phyloP scores from a whole-genome alignment of 2,329 filamentous ascomycete genomes.

The Epicoccum sorghinum region DNA sequence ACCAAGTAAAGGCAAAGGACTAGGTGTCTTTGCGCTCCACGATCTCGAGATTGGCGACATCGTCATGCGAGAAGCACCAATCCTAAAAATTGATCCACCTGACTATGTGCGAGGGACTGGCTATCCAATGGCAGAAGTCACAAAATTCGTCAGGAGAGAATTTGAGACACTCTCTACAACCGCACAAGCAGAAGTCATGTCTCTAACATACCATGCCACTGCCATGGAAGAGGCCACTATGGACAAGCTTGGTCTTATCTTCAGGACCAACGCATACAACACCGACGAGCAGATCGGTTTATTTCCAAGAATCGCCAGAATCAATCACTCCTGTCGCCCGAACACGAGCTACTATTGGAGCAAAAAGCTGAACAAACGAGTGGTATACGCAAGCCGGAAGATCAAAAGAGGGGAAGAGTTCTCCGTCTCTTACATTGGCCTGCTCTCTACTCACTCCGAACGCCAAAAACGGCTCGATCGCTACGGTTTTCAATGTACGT shows the following conservation, averaged over 20 bases:
- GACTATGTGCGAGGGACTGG: slow-evolving; percentile 31
- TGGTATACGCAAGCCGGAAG: slow-evolving; percentile 46
- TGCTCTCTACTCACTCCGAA: slow-evolving; percentile 37
- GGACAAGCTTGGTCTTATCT: slow-evolving; percentile 39
- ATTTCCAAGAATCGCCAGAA: slow-evolving; percentile 45
- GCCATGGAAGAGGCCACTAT: slow-evolving; percentile 21
- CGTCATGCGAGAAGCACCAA: slow-evolving; percentile 50
- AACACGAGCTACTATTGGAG: slow-evolving; percentile 49
- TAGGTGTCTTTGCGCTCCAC: slow-evolving; percentile 50
- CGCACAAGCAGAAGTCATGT: slow-evolving; percentile 34
- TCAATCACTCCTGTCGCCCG: slow-evolving; percentile 47
- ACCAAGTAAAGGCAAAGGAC: slow-evolving; percentile 48
- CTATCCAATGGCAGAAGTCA: slow-evolving; percentile 35
- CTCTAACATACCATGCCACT: slow-evolving; percentile 33
- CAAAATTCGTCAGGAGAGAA: slow-evolving; percentile 26
- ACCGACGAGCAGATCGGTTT: slow-evolving; percentile 39
- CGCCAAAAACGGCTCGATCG: slow-evolving; percentile 41
- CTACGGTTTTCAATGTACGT: slow-evolving; percentile 47
- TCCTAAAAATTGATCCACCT: slow-evolving; percentile 42
- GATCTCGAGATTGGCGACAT: slow-evolving; percentile 48
- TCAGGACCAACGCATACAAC: slow-evolving; percentile 47
- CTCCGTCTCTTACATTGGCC: slow-evolving; percentile 47
- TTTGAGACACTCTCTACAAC: slow-evolving; percentile 32
- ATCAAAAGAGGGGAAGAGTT: slow-evolving; percentile 51
- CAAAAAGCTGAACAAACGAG: slow-evolving; percentile 31